These are phyloP conservation scores for Marasmius tenuissimus DNA, from an alignment of 1,284 basidiomycete species.

Conservation along the genomic window DNA sequence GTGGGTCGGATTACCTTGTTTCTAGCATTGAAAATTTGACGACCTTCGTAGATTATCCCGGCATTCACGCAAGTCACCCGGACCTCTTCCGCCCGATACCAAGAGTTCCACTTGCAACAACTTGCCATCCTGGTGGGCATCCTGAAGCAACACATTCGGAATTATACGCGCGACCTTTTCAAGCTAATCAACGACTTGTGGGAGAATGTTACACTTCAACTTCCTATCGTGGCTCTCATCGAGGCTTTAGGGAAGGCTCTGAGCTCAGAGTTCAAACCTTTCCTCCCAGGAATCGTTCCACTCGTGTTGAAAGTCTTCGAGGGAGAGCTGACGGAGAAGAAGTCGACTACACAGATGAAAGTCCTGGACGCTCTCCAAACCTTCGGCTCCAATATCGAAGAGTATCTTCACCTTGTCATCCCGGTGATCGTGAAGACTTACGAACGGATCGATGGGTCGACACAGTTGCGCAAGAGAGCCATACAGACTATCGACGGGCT, in stretches of 20 bases:
- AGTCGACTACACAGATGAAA: slow-evolving; percentile 81
- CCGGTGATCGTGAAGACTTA: slow-evolving; percentile 94
- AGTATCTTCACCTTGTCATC: slow-evolving; percentile 96
- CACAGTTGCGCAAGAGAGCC: slow-evolving; percentile 82
- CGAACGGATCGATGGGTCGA: slow-evolving; percentile 80
- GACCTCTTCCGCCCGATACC: slow-evolving; percentile 77
- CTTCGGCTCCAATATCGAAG: slow-evolving; percentile 96
- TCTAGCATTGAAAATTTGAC: not conserved
- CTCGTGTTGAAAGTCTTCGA: slow-evolving; percentile 92
- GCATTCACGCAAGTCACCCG: slow-evolving; percentile 92
- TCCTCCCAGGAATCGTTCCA: slow-evolving; percentile 91
- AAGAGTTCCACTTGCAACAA: slow-evolving; percentile 96
- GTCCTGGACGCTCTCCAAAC: slow-evolving; percentile 94
- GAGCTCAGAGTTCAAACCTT: slow-evolving; percentile 98
- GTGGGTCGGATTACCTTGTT: slow-evolving; percentile 39
- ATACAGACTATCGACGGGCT: slow-evolving; percentile 92
- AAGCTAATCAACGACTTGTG: slow-evolving; percentile 85
- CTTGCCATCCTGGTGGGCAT: slow-evolving; percentile 95
- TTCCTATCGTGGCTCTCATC: slow-evolving; percentile 92
- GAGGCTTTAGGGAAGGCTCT: slow-evolving; percentile 95
- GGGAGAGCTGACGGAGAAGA: slow-evolving; percentile 79
- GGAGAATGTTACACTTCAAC: slow-evolving; percentile 85
- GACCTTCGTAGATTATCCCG: slow-evolving; percentile 83
- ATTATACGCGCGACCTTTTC: slow-evolving; percentile 85
- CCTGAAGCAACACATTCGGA: slow-evolving; percentile 97